Conservation (phyloP, 495 filamentous ascomycete genomes). For the Amniculicola lignicola region DNA sequence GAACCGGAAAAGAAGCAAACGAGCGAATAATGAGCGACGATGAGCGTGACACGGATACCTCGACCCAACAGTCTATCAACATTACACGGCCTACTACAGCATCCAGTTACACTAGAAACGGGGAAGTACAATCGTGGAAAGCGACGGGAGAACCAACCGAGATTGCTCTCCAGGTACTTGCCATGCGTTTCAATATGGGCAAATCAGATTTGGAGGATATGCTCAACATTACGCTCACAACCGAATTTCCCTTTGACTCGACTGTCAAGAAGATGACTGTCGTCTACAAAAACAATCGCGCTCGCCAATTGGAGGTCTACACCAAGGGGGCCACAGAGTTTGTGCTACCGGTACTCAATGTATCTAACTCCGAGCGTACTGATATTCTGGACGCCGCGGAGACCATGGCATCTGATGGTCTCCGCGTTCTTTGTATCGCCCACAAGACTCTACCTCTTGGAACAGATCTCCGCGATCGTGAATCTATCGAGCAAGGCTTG, state of each 20-base stretch:
- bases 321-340: conserved; percentile 59
- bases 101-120: neutral
- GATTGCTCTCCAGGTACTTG: conserved; percentile 53
- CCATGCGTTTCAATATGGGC: conserved; percentile 48
- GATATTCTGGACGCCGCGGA: conserved; percentile 48
- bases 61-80: conserved; percentile 8
- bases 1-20: neutral
- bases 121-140: conserved; percentile 39
- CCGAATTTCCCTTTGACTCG: conserved; percentile 60
- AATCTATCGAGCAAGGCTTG: conserved; percentile 57
- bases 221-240: conserved; percentile 39
- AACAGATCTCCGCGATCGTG: conserved; percentile 41
- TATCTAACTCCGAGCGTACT: conserved; percentile 38
- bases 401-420: conserved; percentile 53
- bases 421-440: conserved; percentile 57
- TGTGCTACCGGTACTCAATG: conserved; percentile 48
- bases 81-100: conserved; percentile 16
- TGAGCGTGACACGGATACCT: conserved; percentile 13
- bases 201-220: conserved; percentile 50
- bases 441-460: conserved; percentile 38
- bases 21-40: conserved; percentile 22
- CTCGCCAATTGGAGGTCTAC: conserved; percentile 45
- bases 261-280: conserved; percentile 58
- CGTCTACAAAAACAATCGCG: conserved; percentile 44
- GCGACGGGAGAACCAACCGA: conserved; percentile 55